These are phyloP conservation scores for Leccinum griseonigrum DNA, from an alignment of 1,284 basidiomycete genomes.

Conservation along the genomic window DNA sequence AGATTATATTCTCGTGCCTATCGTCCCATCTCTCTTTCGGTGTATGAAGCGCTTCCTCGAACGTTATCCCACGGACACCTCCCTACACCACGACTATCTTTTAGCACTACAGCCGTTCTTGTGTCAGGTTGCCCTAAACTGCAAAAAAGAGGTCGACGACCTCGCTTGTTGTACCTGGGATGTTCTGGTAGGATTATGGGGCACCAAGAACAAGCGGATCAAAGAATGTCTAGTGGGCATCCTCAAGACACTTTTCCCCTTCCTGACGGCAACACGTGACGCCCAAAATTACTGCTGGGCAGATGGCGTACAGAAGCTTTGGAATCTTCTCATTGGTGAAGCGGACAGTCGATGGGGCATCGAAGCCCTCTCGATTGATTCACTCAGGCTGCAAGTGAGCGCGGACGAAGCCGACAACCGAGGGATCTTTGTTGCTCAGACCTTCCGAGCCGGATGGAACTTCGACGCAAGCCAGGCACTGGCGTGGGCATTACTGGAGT, in stretches of 20 bases:
- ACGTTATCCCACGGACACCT: constrained; percentile 64
- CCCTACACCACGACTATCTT: constrained; percentile 74
- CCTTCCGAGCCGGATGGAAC: constrained; percentile 69
- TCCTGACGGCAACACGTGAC: constrained; percentile 44
- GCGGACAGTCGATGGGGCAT: constrained; percentile 62
- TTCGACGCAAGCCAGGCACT: constrained; percentile 72
- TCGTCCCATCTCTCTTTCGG: constrained; percentile 54
- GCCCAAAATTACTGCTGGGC: constrained; percentile 26
- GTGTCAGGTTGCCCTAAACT: constrained; percentile 72
- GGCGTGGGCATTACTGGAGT: constrained; percentile 78
- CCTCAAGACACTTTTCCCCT: constrained; percentile 70
- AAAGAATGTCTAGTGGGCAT: constrained; percentile 71
- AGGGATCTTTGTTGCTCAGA: constrained; percentile 54
- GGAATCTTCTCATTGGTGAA: constrained; percentile 57
- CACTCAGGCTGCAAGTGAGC: constrained; percentile 51
- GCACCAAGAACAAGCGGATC: constrained; percentile 64
- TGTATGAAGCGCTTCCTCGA: constrained; percentile 69
- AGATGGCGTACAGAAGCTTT: constrained; percentile 52
- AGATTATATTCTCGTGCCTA: constrained; percentile 17
- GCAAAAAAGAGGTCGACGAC: constrained; percentile 49
- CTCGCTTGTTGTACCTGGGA: constrained; percentile 67
- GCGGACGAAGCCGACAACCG: constrained; percentile 19
- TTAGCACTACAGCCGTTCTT: constrained; percentile 67
- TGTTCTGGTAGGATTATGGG: constrained; percentile 68
- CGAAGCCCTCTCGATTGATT: constrained; percentile 62